phyloP scores from a whole-genome alignment of 306 rosid species.

The Begonia peltatifolia region DNA sequence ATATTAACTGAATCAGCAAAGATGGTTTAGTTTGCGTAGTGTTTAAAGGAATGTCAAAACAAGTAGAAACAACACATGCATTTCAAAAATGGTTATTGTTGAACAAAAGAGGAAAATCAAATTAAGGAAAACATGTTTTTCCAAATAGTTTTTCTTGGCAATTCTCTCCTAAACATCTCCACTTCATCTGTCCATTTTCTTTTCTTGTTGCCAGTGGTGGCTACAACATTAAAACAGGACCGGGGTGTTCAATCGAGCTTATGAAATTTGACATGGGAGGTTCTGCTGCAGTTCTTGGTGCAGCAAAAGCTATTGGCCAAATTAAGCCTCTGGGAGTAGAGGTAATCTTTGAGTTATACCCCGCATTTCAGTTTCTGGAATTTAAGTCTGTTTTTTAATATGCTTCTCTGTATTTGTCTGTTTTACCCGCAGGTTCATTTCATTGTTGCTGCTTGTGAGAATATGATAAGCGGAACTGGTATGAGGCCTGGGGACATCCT shows the following conservation, averaged over 20 bases:
- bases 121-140: no score
- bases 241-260: conserved; percentile 76
- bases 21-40: no score
- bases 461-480: conserved; percentile 99
- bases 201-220: conserved; percentile 61
- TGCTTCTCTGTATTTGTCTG: not conserved
- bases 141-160: no score
- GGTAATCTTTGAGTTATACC: conserved; percentile 22
- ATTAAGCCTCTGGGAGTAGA: conserved; percentile 94
- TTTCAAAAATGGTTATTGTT: no score
- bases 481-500: conserved; percentile 97
- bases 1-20: no score
- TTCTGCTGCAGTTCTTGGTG: conserved; percentile 92
- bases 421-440: conserved; percentile 72
- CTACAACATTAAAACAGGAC: conserved; percentile 99
- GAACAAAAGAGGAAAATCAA: no score
- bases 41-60: no score
- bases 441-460: conserved; percentile 97
- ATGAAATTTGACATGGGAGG: conserved; percentile 99
- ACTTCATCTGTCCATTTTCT: not conserved
- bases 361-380: not conserved
- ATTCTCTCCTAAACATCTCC: no score
- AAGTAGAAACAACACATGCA: no score
- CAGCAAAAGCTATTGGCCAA: conserved; percentile 95
- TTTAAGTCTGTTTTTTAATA: not conserved